Conservation (phyloP, 176 grass and related monocot species). For the bread wheat (Triticum aestivum) region IWGSC_CS_RefSeq_v2.1 NC_057804.1:533449971-533450470, state of each 20-base stretch:
- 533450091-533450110: background rate
- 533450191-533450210: slow-evolving; percentile 28
- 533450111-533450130: slow-evolving; percentile 46
- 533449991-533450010: slow-evolving; percentile 29
- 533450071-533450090: background rate
- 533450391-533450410: background rate
- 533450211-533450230: slow-evolving; percentile 23
- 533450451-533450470: background rate
- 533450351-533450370: background rate
- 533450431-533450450: too few relatives aligned
- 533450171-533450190: slow-evolving; percentile 3
- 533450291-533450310: too few relatives aligned
- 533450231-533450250: background rate
- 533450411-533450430: background rate
- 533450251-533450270: too few relatives aligned
- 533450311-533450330: background rate
- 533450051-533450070: slow-evolving; percentile 9
- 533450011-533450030: slow-evolving; percentile 2
- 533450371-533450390: background rate
- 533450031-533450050: slow-evolving; percentile 11
- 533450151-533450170: slow-evolving; percentile 33
- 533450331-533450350: background rate
- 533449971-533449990: background rate
- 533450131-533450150: slow-evolving; percentile 40
- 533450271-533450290: background rate